Percentiles rank a stretch among this genome's conserved stretches.
These are phyloP conservation scores for Pleurotus salmoneostramineus DNA, from an alignment of 768 basidiomycete species.

Conservation along the genomic window DNA sequence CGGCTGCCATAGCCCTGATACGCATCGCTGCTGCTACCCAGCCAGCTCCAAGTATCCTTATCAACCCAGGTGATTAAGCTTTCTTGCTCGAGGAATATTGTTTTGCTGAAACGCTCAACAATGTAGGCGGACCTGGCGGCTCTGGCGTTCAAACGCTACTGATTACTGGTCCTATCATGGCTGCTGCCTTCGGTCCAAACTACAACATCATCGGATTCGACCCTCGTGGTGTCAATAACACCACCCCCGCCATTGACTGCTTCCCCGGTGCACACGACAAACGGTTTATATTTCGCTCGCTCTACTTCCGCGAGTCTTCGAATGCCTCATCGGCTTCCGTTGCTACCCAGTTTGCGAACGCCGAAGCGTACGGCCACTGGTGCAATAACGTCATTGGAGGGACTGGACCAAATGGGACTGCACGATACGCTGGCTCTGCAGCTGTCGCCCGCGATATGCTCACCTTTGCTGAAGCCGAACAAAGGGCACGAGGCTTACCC, in stretches of 20 bases:
- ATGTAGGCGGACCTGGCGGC: slow-evolving; percentile 43
- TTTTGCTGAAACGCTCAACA: slow-evolving; percentile 27
- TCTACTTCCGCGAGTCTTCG: background rate
- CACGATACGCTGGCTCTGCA: background rate
- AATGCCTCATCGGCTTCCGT: background rate
- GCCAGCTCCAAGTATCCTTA: background rate
- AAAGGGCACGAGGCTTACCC: background rate
- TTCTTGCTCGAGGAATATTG: too few species aligned
- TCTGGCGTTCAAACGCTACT: slow-evolving; percentile 32
- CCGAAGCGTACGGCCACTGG: background rate
- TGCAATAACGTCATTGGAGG: background rate
- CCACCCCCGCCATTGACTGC: background rate
- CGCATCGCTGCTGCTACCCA: slow-evolving; percentile 25
- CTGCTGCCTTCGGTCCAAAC: slow-evolving; percentile 31
- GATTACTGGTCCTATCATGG: slow-evolving; percentile 18
- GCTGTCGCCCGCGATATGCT: slow-evolving; percentile 1
- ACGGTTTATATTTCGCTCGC: background rate
- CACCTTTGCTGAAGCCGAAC: background rate
- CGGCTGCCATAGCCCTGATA: slow-evolving; percentile 38
- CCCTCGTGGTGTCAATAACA: slow-evolving; percentile 30
- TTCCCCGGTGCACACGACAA: background rate
- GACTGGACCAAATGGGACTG: background rate
- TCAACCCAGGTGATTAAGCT: background rate
- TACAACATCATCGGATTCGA: slow-evolving; percentile 46
- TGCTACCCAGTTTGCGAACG: background rate